Evolutionary conservation across 176 grass and related monocot genomes (phyloP).

Genomic region (Alloteropsis semialata): DNA sequence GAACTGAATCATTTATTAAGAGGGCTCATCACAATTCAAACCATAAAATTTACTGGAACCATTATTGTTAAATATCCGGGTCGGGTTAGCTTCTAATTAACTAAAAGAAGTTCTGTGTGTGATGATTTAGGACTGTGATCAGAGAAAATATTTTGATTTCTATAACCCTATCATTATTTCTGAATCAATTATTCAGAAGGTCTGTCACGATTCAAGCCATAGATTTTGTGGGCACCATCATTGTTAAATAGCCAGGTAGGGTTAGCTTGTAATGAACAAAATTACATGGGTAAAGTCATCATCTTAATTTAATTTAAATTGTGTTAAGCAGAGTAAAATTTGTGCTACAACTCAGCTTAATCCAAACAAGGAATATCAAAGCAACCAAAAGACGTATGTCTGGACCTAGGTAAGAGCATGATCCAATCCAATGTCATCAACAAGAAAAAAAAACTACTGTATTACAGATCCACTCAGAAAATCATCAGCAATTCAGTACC

Average conservation of each 20-base stretch:
- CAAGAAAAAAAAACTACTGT: neutral
- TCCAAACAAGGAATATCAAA: neutral
- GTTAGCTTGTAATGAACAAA: neutral
- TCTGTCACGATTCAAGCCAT: neutral
- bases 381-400: neutral
- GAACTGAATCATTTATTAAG: neutral
- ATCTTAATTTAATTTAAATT: neutral
- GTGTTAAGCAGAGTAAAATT: neutral
- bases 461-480: neutral
- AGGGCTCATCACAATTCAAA: neutral
- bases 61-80: neutral
- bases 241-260: neutral
- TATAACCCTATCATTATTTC: neutral
- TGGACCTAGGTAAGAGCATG: neutral
- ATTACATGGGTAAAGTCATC: neutral
- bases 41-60: neutral
- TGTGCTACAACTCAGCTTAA: neutral
- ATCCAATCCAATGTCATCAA: neutral
- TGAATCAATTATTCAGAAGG: neutral
- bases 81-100: neutral
- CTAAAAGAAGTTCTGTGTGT: too few relatives aligned
- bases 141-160: neutral
- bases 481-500: slow-evolving; percentile 27
- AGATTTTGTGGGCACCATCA: neutral
- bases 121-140: neutral